Base-by-base conservation (phyloP, 2,329 filamentous ascomycete species). In the Verticillium klebahnii region DNA sequence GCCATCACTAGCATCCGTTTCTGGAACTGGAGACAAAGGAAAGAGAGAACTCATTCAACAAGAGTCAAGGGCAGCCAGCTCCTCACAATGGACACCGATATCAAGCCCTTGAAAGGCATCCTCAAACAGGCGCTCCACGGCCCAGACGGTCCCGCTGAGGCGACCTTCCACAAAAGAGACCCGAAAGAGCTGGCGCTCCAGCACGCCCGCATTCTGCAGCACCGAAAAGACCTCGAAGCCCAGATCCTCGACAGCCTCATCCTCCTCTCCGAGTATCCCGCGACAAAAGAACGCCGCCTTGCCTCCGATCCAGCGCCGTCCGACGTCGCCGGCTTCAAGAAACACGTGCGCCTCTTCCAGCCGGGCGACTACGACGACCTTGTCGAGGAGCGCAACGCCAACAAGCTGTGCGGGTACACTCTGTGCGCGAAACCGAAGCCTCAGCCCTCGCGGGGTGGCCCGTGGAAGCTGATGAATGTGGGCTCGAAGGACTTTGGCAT, bases 281-380 rank as follows among this genome's bases (percentile, higher is more conserved):
- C 74, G 31, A 70, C 70, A 36, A 73, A 72, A 55, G 59, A 59
- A 39, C 62, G 74, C 11, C 65, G 75, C 63, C 73, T 73, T 15
- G 72, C 89, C 9, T 76, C 83, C 2, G 75, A 73, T 73, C 73
- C 82, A 64, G 80, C 86, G 7, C 70, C 82, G 1, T 73, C 82
- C 36, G 92, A 97, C 72, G 82, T 82, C 1, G 72, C 76, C 45
- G 77, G 78, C 60, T 93, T 98, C 76, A 87, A 88, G 68, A 71
- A 79, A 3, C 83, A 86, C 39, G 78, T 98, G 29, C 78, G 83
- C 11, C 81, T 86, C 54, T 98, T 97, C 76, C 91, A 94, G 72
- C 92, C 93, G 1, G 83, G 85, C 60, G 94, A 99, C 78, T 96
- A 96, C 78, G 92, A 97, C 71, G 90, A 91, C 66, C 80, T 98